These are phyloP conservation scores for Saraca asoca DNA, from an alignment of 331 rosid species.

Conservation along the genomic window DNA sequence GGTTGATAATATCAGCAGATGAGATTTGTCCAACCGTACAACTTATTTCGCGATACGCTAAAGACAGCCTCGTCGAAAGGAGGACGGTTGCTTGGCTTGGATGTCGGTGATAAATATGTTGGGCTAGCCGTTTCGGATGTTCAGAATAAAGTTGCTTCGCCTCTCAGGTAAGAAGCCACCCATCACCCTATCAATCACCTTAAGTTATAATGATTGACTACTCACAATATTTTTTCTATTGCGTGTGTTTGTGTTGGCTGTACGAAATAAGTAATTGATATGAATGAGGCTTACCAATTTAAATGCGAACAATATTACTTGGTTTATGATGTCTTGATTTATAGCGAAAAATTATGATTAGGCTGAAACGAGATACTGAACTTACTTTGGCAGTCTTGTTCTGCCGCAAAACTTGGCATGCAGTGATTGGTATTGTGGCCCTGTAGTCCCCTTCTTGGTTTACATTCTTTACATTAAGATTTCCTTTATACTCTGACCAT, in stretches of 20 bases:
- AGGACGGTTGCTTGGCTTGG: slow-evolving; percentile 78
- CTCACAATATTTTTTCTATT: too few species aligned
- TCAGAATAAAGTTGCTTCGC: slow-evolving; percentile 67
- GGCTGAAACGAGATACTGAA: too few species aligned
- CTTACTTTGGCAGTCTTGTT: background rate
- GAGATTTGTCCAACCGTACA: slow-evolving; percentile 63
- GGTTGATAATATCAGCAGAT: slow-evolving; percentile 22
- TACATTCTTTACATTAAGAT: background rate
- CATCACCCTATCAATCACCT: background rate
- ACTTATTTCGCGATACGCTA: slow-evolving; percentile 53
- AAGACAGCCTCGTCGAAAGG: slow-evolving; percentile 33
- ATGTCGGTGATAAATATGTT: slow-evolving; percentile 84
- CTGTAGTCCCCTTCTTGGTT: background rate
- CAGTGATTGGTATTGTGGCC: background rate
- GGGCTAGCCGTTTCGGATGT: slow-evolving; percentile 77
- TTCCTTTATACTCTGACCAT: background rate
- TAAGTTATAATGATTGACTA: too few species aligned
- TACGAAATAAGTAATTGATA: too few species aligned
- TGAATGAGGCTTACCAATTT: background rate
- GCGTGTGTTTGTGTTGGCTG: too few species aligned
- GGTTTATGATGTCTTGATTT: too few species aligned
- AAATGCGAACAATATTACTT: background rate
- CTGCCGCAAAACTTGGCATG: background rate
- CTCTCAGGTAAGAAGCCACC: slow-evolving; percentile 54
- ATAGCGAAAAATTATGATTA: too few species aligned